A percentile compares a stretch with the other conserved stretches of the same genome.
Conservation (phyloP, 768 basidiomycete genomes). For the Leccinum arenicola region DNA sequence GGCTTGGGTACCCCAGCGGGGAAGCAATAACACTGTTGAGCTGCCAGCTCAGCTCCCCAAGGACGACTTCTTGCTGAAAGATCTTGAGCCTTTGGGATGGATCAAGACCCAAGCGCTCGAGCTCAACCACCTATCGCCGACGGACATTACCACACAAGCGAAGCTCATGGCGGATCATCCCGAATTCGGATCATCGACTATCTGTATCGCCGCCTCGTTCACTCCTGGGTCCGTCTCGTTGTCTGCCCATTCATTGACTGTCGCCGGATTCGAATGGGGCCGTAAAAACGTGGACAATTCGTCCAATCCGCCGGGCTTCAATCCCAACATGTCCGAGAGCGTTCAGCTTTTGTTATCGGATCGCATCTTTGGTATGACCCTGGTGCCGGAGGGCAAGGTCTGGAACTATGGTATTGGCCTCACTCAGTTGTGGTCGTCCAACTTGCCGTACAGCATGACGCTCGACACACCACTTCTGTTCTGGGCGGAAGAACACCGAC, state of each 20-base stretch:
- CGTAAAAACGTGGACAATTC: slow-evolving; percentile 89
- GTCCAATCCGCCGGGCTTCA: slow-evolving; percentile 86
- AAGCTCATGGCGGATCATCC: slow-evolving; percentile 97
- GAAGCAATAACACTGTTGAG: slow-evolving; percentile 93
- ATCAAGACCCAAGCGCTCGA: slow-evolving; percentile 96
- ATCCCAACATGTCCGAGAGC: slow-evolving; percentile 97
- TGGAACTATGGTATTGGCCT: slow-evolving; percentile 98
- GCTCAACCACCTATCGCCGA: slow-evolving; percentile 87
- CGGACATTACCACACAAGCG: slow-evolving; percentile 90
- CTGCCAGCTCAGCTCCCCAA: slow-evolving; percentile 86
- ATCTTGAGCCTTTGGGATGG: slow-evolving; percentile 94
- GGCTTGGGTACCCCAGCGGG: slow-evolving; percentile 97
- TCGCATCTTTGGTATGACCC: slow-evolving; percentile 91
- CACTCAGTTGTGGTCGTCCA: slow-evolving; percentile 88
- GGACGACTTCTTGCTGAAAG: slow-evolving; percentile 93
- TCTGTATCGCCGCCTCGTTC: slow-evolving; percentile 93
- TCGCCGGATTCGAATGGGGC: slow-evolving; percentile 97
- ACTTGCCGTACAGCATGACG: slow-evolving; percentile 74
- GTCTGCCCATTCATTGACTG: slow-evolving; percentile 85
- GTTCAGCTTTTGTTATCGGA: slow-evolving; percentile 93
- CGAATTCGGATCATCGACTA: slow-evolving; percentile 91
- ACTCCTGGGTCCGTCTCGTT: slow-evolving; percentile 97
- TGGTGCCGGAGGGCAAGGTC: slow-evolving; percentile 90
- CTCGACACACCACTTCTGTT: slow-evolving; percentile 92
- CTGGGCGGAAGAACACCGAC: slow-evolving; percentile 87